These are phyloP conservation scores for Apiotrichum mycotoxinovorans DNA, from an alignment of 1,284 basidiomycete genomes.

Conservation along the genomic window DNA sequence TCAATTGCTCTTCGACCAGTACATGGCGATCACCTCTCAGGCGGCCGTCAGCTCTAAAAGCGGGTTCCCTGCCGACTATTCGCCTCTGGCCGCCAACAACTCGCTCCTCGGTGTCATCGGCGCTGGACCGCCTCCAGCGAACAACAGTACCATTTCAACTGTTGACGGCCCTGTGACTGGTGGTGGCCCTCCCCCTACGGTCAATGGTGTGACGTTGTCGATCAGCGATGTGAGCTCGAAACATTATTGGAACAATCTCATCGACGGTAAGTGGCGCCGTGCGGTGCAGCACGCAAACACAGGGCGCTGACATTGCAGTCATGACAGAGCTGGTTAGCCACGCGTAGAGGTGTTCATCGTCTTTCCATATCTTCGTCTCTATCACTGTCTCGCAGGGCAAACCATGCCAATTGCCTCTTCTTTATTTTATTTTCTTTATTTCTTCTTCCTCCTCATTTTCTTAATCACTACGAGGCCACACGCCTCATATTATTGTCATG, in stretches of 20 bases:
- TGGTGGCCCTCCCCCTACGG: background rate
- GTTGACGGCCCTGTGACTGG: background rate
- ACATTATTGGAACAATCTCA: slow-evolving; percentile 37
- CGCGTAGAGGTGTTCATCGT: background rate
- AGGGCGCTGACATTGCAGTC: background rate
- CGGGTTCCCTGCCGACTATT: background rate
- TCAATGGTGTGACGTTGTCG: background rate
- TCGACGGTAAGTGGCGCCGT: slow-evolving; percentile 31
- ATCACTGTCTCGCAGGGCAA: no score
- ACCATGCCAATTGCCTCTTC: background rate
- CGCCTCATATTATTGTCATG: background rate
- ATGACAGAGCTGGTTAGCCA: background rate
- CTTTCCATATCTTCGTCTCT: background rate
- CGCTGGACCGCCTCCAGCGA: background rate
- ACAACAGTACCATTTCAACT: background rate
- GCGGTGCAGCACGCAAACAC: background rate
- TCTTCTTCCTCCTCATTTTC: background rate
- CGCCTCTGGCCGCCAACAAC: background rate
- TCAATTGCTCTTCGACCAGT: slow-evolving; percentile 4
- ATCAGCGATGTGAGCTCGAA: slow-evolving; percentile 22
- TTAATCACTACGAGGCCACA: background rate
- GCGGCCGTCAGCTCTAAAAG: background rate
- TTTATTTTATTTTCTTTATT: background rate
- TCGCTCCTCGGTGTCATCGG: background rate
- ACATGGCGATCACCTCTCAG: slow-evolving; percentile 8